phyloP scores from a whole-genome alignment of 805 yeast genomes.

The Priceomyces castillae region DNA sequence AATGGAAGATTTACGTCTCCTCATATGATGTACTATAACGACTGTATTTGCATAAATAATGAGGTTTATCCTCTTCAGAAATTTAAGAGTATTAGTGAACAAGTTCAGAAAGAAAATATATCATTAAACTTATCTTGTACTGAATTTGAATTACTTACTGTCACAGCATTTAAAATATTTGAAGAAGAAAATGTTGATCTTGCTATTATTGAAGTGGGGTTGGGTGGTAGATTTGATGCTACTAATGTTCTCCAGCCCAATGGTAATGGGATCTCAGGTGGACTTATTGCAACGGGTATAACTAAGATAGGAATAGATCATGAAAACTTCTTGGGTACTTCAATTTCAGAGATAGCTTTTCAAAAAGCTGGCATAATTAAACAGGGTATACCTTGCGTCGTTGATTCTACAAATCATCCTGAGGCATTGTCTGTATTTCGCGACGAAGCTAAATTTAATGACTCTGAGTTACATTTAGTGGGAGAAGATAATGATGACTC shows the following conservation, averaged over 20 bases:
- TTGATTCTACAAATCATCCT: conserved; percentile 63
- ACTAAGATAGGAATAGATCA: conserved; percentile 89
- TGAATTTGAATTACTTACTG: conserved; percentile 84
- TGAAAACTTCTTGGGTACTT: conserved; percentile 68
- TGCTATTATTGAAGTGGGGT: conserved; percentile 90
- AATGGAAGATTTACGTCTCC: conserved; percentile 91
- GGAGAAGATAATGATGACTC: not conserved
- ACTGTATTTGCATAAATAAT: conserved; percentile 69
- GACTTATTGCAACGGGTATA: conserved; percentile 65
- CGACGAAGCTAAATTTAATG: conserved; percentile 29
- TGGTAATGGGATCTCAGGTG: conserved; percentile 14
- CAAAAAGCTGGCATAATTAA: conserved; percentile 90
- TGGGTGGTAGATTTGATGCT: conserved; percentile 88
- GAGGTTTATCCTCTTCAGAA: conserved; percentile 45
- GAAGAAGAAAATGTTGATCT: conserved; percentile 54
- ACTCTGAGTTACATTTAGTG: conserved; percentile 22
- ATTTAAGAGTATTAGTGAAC: conserved; percentile 45
- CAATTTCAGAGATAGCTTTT: conserved; percentile 60
- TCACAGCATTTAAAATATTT: conserved; percentile 80
- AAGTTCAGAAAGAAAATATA: conserved; percentile 42
- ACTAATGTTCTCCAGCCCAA: conserved; percentile 63
- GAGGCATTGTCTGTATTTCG: conserved; percentile 49
- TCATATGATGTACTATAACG: conserved; percentile 70
- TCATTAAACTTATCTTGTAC: conserved; percentile 60
- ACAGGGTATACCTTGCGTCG: conserved; percentile 54